A percentile compares a stretch with the other conserved stretches of the same genome.
These are phyloP conservation scores for Schizothecium vesticola DNA, from an alignment of 495 filamentous ascomycete genomes.

Conservation along the genomic window DNA sequence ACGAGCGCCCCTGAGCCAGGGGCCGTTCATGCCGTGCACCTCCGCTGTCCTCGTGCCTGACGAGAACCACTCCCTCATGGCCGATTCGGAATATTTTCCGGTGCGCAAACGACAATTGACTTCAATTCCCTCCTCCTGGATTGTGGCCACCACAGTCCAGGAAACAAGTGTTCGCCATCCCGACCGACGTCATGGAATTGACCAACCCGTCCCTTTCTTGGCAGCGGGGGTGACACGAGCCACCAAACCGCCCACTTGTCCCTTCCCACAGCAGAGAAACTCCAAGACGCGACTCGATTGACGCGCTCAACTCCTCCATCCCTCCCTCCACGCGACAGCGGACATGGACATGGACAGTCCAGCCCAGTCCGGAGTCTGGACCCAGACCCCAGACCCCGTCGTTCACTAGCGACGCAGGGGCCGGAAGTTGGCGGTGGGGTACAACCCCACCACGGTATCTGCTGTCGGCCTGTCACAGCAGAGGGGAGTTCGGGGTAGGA, in stretches of 20 bases:
- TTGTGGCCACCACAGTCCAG: background rate
- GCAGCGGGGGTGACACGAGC: background rate
- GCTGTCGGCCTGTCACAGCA: background rate
- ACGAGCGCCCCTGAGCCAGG: background rate
- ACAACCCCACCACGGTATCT: background rate
- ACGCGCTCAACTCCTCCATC: background rate
- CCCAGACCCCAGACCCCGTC: background rate
- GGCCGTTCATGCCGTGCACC: too few relatives aligned
- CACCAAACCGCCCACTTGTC: too few relatives aligned
- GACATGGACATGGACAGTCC: too few relatives aligned
- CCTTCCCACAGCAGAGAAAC: too few relatives aligned
- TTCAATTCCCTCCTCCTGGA: too few relatives aligned
- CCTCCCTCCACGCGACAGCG: background rate
- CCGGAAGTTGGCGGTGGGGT: background rate
- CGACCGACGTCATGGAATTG: too few relatives aligned
- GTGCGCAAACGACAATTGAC: background rate
- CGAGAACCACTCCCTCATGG: too few relatives aligned
- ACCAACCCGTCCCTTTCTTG: too few relatives aligned
- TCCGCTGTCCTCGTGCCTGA: background rate
- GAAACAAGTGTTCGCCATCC: background rate
- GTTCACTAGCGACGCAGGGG: background rate
- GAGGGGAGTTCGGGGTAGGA: background rate
- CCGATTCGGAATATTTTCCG: background rate
- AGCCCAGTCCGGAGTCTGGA: too few relatives aligned
- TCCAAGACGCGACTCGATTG: too few relatives aligned